These are phyloP conservation scores for Helenozyma baotianmanensis DNA, from an alignment of 805 yeast species.

Conservation along the genomic window DNA sequence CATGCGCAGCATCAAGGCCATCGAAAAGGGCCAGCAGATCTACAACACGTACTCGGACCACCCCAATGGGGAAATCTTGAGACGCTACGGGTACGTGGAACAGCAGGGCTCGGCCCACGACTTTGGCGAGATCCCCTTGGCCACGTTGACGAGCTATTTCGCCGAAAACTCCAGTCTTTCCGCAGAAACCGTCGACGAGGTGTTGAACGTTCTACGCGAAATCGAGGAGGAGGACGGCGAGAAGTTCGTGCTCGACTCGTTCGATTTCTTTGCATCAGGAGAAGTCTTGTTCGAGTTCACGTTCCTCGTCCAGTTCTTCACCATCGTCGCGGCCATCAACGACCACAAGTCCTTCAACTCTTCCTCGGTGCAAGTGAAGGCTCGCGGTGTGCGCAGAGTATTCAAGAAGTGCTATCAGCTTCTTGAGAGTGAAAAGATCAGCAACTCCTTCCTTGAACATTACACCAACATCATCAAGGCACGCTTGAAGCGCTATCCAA, in stretches of 20 bases:
- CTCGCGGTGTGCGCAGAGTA: slow-evolving; percentile 40
- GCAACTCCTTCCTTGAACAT: slow-evolving; percentile 30
- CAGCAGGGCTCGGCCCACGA: slow-evolving; percentile 66
- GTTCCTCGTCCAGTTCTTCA: slow-evolving; percentile 49
- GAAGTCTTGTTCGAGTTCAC: slow-evolving; percentile 58
- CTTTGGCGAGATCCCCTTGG: slow-evolving; percentile 68
- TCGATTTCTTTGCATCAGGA: slow-evolving; percentile 57
- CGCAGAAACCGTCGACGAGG: slow-evolving; percentile 27
- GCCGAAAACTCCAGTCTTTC: slow-evolving; percentile 15
- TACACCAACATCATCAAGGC: slow-evolving; percentile 27
- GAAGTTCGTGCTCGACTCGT: slow-evolving; percentile 47
- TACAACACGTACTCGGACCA: slow-evolving; percentile 88
- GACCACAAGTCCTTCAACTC: slow-evolving; percentile 19
- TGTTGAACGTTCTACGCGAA: slow-evolving; percentile 26
- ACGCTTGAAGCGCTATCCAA: slow-evolving; percentile 49
- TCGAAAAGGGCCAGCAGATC: slow-evolving; percentile 65
- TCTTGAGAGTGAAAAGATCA: slow-evolving; percentile 47
- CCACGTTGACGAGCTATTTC: slow-evolving; percentile 36
- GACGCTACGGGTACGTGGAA: slow-evolving; percentile 92
- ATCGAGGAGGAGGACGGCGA: slow-evolving; percentile 38
- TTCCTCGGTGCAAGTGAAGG: slow-evolving; percentile 20
- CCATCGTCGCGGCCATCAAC: slow-evolving; percentile 28
- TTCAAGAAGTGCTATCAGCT: slow-evolving; percentile 60
- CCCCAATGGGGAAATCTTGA: slow-evolving; percentile 83
- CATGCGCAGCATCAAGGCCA: slow-evolving; percentile 67